phyloP scores from a whole-genome alignment of 1,139 yeast species.

The Saccharomycopsis crataegensis region DNA sequence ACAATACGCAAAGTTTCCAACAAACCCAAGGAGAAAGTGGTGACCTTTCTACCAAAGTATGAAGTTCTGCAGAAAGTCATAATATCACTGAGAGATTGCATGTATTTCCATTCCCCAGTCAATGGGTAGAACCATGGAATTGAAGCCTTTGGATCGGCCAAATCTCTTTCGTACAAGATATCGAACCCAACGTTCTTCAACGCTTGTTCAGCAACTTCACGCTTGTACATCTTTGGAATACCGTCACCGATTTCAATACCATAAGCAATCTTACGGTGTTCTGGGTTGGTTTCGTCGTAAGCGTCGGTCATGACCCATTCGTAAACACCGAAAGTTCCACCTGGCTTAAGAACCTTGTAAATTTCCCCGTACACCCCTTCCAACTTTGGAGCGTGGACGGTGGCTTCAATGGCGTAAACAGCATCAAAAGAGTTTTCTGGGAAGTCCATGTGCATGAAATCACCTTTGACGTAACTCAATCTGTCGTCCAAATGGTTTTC shows the following conservation, averaged over 20 bases:
- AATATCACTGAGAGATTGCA: slow-evolving; percentile 72
- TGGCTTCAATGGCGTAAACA: slow-evolving; percentile 97
- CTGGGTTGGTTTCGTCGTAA: slow-evolving; percentile 80
- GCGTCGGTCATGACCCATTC: slow-evolving; percentile 98
- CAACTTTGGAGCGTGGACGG: slow-evolving; percentile 94
- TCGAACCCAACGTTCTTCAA: slow-evolving; percentile 84
- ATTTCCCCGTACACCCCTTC: slow-evolving; percentile 96
- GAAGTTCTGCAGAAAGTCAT: slow-evolving; percentile 89
- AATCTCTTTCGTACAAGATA: slow-evolving; percentile 64
- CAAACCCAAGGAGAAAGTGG: slow-evolving; percentile 71
- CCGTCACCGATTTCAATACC: slow-evolving; percentile 99
- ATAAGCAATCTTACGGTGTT: slow-evolving; percentile 91
- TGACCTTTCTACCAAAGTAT: slow-evolving; percentile 72
- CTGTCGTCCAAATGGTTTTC: slow-evolving; percentile 60
- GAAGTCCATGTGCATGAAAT: slow-evolving; percentile 98
- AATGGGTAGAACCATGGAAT: slow-evolving; percentile 98
- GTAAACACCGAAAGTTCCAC: slow-evolving; percentile 95
- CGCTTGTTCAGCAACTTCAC: slow-evolving; percentile 82
- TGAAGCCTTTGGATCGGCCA: slow-evolving; percentile 76
- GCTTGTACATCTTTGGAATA: slow-evolving; percentile 91
- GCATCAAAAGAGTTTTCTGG: slow-evolving; percentile 87
- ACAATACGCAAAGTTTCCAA: slow-evolving; percentile 84
- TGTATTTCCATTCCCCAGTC: slow-evolving; percentile 86
- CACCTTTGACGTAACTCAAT: slow-evolving; percentile 88
- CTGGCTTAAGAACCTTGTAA: slow-evolving; percentile 92